Evolutionary conservation across 2,329 filamentous ascomycete species (phyloP), one percentile per base, ranked within the genome.

Genomic region (Achaetomium macrosporum): DNA sequence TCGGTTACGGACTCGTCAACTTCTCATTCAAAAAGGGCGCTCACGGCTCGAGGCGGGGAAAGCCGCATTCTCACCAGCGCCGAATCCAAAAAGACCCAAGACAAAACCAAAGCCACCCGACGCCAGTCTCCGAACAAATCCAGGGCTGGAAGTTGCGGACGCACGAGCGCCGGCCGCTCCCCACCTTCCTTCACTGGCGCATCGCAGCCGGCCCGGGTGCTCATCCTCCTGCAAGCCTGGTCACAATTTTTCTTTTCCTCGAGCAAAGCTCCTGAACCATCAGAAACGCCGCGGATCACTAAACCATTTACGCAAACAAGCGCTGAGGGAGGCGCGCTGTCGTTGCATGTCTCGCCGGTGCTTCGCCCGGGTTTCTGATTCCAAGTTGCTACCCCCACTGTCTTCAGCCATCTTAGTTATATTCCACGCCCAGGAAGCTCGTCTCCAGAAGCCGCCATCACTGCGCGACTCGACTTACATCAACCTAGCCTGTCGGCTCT

Each of bases 181-280:
- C 54, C 53, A 53, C 57, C 47, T 56, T 54, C 54, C 42, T 42
- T 59, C 57, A 57, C 54, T 56, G 54, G 53, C 58, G 56, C 57
- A 59, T 60, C 40, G 57, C 61, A 51, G 57, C 62, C 31, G 59
- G 59, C 16, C 31, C 16, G 17, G 20, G 35, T 16, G 48, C 41
- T 45, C 40, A 43, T 55, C 44, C 45, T 66, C 64, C 45, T 66
- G 62, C 61, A 59, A n/a, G 60, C 56, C 59, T 61, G 57, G 57
- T 61, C 62, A 61, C 63, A 15, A 44, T 60, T 59, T 53, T 55
- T 25, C 42, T 42, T 17, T 30, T 37, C 52, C 59, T 50, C 15
- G 13, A 20, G 35, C 30, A 19, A 47, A 39, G 42, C 41, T 47
- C 39, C 58, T 60, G 55, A 58, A 59, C 57, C 47, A 61, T 42